A percentile compares a stretch with the other conserved stretches of the same genome.
These are phyloP conservation scores for Helicostylum pulchrum DNA, from an alignment of 192 early-diverging fungal species.

Conservation along the genomic window DNA sequence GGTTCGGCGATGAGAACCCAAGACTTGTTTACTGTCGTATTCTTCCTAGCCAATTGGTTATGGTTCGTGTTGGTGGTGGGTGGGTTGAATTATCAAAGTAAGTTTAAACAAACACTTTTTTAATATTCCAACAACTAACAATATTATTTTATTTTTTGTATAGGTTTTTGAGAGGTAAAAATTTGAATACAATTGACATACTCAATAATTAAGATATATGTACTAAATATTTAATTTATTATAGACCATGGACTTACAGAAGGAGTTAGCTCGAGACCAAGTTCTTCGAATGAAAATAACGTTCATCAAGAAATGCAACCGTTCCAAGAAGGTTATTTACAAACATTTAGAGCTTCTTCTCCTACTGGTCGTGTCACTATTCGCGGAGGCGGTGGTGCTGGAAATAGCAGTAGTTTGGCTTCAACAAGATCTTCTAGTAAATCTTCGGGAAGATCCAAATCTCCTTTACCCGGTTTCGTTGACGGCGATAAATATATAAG, in stretches of 20 bases:
- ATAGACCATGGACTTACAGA: constrained; percentile 30
- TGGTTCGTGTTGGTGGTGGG: constrained; percentile 68
- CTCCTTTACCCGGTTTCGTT: constrained; percentile 23
- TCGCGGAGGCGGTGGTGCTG: constrained; percentile 18
- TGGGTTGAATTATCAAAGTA: constrained; percentile 62
- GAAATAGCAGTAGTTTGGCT: neutral
- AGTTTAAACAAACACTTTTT: neutral
- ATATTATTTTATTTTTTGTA: neutral
- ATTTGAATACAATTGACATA: neutral
- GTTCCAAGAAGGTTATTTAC: constrained; percentile 16
- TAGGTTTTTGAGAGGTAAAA: constrained; percentile 15
- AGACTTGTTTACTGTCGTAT: constrained; percentile 62
- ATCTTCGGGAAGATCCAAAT: constrained; percentile 17
- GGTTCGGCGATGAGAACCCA: constrained; percentile 64
- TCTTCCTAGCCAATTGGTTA: constrained; percentile 54
- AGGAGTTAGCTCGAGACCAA: constrained; percentile 14
- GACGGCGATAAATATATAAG: constrained; percentile 35
- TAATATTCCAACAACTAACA: neutral
- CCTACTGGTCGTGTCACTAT: constrained; percentile 24
- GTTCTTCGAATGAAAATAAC: neutral
- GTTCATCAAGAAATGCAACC: neutral
- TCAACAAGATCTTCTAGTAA: constrained; percentile 18
- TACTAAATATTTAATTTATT: neutral
- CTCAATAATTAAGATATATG: neutral
- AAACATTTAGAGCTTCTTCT: constrained; percentile 20